Evolutionary conservation across 1,139 yeast genomes (phyloP).

Genomic region (Debaryomycetaceae sp.): DNA sequence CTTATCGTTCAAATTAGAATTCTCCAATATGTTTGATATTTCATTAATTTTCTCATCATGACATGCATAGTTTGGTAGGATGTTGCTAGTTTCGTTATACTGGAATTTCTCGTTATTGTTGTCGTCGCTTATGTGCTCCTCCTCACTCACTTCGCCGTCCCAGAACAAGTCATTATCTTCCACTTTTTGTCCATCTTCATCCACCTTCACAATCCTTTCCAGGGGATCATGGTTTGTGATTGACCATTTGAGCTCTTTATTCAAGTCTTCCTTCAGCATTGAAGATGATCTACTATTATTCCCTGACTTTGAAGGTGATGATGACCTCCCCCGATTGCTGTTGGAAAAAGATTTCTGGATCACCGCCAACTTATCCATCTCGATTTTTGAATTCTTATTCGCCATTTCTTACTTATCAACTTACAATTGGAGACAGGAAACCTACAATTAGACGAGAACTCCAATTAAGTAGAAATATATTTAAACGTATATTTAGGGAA

Average conservation of each 20-base stretch:
- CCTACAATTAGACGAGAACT: neutral
- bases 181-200: constrained; percentile 10
- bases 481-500: no score
- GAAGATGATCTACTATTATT: constrained; percentile 35
- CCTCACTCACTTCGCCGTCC: constrained; percentile 54
- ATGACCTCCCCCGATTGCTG: constrained; percentile 32
- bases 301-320: constrained; percentile 32
- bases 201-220: constrained; percentile 37
- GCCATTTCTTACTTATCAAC: constrained; percentile 17
- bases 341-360: constrained; percentile 36
- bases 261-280: constrained; percentile 34
- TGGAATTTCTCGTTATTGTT: constrained; percentile 55
- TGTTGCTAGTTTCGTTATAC: constrained; percentile 60
- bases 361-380: constrained; percentile 44
- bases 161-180: constrained; percentile 21
- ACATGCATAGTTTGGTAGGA: constrained; percentile 58
- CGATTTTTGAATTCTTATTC: constrained; percentile 38
- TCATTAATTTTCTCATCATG: constrained; percentile 45
- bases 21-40: constrained; percentile 43
- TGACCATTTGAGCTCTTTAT: constrained; percentile 46
- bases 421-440: neutral
- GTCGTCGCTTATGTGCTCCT: constrained; percentile 64
- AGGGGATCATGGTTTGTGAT: constrained; percentile 57
- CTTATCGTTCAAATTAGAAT: constrained; percentile 38
- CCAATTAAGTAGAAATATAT: no score